Conservation (phyloP, 2,329 filamentous ascomycete species). For the Pleoardoris graminearum region DNA sequence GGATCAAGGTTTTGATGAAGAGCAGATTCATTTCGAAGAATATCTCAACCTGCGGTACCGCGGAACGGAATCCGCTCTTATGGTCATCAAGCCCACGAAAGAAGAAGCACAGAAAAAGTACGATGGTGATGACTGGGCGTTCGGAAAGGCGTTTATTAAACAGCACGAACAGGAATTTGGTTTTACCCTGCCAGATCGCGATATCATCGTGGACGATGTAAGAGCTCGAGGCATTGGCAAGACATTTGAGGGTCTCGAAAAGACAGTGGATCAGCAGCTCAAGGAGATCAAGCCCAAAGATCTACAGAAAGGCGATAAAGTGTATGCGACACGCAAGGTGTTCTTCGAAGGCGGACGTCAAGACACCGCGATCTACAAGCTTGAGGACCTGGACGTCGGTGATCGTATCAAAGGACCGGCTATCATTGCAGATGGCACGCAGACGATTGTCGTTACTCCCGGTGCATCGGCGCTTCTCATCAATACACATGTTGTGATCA, state of each 20-base stretch:
- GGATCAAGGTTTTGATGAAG: slow-evolving; percentile 77
- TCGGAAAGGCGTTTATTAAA: slow-evolving; percentile 79
- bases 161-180: slow-evolving; percentile 93
- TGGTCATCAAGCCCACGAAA: slow-evolving; percentile 75
- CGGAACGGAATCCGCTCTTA: slow-evolving; percentile 86
- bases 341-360: slow-evolving; percentile 83
- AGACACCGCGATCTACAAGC: slow-evolving; percentile 80
- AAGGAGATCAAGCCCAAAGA: slow-evolving; percentile 67
- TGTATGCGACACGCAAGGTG: slow-evolving; percentile 68
- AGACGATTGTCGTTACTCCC: slow-evolving; percentile 89
- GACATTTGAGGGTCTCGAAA: slow-evolving; percentile 77
- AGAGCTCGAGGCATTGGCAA: slow-evolving; percentile 87
- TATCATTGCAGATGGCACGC: slow-evolving; percentile 83
- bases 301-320: slow-evolving; percentile 61
- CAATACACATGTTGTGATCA: slow-evolving; percentile 86
- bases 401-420: slow-evolving; percentile 78
- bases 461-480: slow-evolving; percentile 75
- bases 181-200: slow-evolving; percentile 81
- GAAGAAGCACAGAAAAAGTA: slow-evolving; percentile 64
- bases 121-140: slow-evolving; percentile 73
- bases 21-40: slow-evolving; percentile 81
- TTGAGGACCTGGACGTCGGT: slow-evolving; percentile 73
- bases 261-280: slow-evolving; percentile 83
- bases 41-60: slow-evolving; percentile 94
- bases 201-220: slow-evolving; percentile 89